These are phyloP conservation scores for Ophiostoma ulmi DNA, from an alignment of 2,329 filamentous ascomycete genomes.

Conservation along the genomic window DNA sequence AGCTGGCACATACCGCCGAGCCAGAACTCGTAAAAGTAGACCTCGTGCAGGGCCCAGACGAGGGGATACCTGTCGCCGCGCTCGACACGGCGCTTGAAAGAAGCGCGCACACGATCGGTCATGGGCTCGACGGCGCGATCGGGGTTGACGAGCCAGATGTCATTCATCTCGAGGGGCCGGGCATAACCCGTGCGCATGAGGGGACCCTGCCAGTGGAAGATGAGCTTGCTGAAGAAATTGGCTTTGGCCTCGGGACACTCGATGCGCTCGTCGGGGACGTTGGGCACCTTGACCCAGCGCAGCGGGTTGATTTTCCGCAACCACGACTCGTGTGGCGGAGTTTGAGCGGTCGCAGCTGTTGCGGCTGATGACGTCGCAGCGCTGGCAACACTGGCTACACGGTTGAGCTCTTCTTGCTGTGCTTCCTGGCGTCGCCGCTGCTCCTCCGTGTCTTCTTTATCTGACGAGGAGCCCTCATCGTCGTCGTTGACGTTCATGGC, in stretches of 20 bases:
- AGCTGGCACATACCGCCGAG: slow-evolving; percentile 75
- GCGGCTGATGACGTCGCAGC: not conserved
- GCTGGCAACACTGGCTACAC: slow-evolving; percentile 39
- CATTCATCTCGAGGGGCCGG: slow-evolving; percentile 72
- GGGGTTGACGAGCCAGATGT: slow-evolving; percentile 87
- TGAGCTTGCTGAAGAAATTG: slow-evolving; percentile 66
- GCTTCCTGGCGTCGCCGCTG: not conserved
- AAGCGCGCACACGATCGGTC: slow-evolving; percentile 58
- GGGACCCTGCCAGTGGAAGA: slow-evolving; percentile 86
- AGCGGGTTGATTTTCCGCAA: slow-evolving; percentile 58
- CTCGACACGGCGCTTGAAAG: slow-evolving; percentile 64
- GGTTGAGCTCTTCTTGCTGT: slow-evolving; percentile 34
- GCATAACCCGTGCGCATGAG: slow-evolving; percentile 84
- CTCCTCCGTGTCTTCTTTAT: slow-evolving; percentile 29
- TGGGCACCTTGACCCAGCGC: slow-evolving; percentile 53
- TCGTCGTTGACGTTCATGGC: slow-evolving; percentile 36
- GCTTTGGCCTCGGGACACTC: slow-evolving; percentile 67
- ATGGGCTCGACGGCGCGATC: slow-evolving; percentile 66
- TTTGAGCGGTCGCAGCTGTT: not conserved
- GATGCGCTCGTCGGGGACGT: slow-evolving; percentile 49
- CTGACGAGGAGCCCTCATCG: slow-evolving; percentile 30
- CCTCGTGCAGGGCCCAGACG: slow-evolving; percentile 77
- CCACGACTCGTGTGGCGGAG: slow-evolving; percentile 51
- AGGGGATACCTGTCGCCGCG: slow-evolving; percentile 69
- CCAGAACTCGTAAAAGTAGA: slow-evolving; percentile 78